A percentile compares a stretch with the other conserved stretches of the same genome.
These are phyloP conservation scores for Teunomyces tritomae DNA, from an alignment of 805 yeast species.

Conservation along the genomic window DNA sequence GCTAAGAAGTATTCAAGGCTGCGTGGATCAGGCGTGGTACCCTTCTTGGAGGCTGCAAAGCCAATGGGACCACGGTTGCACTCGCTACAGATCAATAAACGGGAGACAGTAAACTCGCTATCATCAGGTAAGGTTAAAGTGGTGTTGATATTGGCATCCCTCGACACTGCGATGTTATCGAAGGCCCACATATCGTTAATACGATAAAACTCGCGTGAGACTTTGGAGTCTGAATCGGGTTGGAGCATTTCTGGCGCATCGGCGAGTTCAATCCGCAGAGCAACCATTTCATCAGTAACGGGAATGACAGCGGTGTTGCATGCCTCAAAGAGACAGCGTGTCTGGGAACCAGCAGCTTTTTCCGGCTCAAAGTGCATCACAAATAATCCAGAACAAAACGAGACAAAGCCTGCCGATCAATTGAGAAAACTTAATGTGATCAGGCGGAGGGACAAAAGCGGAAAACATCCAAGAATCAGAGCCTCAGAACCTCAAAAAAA, in stretches of 20 bases:
- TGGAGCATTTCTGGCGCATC: slow-evolving; percentile 4
- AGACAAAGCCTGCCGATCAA: too few species aligned
- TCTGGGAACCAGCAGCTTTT: neutral
- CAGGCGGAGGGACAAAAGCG: too few species aligned
- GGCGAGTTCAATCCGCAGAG: neutral
- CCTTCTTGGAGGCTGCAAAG: slow-evolving; percentile 43
- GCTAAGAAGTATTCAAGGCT: slow-evolving; percentile 45
- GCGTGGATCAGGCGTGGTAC: slow-evolving; percentile 28
- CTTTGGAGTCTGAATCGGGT: slow-evolving; percentile 2
- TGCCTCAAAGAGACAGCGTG: neutral
- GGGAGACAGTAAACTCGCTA: slow-evolving; percentile 35
- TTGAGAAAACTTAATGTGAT: too few species aligned
- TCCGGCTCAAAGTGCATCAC: slow-evolving; percentile 2
- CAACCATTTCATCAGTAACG: neutral
- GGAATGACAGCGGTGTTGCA: slow-evolving; percentile 17
- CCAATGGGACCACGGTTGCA: slow-evolving; percentile 82
- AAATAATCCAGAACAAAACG: too few species aligned
- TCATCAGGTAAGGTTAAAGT: slow-evolving; percentile 10
- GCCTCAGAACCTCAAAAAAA: too few species aligned
- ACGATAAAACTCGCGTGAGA: slow-evolving; percentile 30
- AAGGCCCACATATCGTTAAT: slow-evolving; percentile 72
- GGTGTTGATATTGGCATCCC: slow-evolving; percentile 14
- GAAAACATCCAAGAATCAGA: too few species aligned
- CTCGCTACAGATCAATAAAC: slow-evolving; percentile 67
- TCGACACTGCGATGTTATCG: slow-evolving; percentile 75